Conservation (phyloP, 345 rosid species). For the Eucalyptus pauciflora region DNA sequence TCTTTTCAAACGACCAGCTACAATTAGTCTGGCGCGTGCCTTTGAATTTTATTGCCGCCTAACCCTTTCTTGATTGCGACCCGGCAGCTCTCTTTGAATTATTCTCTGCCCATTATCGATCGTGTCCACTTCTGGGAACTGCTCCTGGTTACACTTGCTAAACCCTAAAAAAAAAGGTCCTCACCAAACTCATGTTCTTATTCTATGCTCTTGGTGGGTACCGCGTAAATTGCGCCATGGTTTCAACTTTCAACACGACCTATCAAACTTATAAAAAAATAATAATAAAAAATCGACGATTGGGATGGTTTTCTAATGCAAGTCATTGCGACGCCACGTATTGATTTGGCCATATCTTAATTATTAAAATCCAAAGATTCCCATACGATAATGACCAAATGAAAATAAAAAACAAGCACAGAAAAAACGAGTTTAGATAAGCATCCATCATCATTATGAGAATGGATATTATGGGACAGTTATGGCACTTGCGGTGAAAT, state of each 20-base stretch:
- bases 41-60: background rate
- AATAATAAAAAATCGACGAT: background rate
- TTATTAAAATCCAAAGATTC: background rate
- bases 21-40: background rate
- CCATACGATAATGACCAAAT: background rate
- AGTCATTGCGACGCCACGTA: background rate
- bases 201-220: background rate
- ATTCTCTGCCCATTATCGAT: background rate
- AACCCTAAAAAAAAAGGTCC: background rate
- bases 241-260: too few species aligned
- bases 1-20: background rate
- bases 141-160: background rate
- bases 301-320: background rate
- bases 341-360: background rate
- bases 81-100: background rate
- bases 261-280: too few species aligned
- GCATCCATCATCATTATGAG: background rate
- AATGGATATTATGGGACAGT: accelerated
- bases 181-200: background rate
- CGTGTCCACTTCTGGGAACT: background rate
- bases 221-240: background rate
- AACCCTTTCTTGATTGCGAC: background rate
- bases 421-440: background rate
- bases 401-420: background rate
- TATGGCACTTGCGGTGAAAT: accelerated